These are phyloP conservation scores for Adansonia gregorii DNA, from an alignment of 441 rosid genomes.

Conservation along the genomic window DNA sequence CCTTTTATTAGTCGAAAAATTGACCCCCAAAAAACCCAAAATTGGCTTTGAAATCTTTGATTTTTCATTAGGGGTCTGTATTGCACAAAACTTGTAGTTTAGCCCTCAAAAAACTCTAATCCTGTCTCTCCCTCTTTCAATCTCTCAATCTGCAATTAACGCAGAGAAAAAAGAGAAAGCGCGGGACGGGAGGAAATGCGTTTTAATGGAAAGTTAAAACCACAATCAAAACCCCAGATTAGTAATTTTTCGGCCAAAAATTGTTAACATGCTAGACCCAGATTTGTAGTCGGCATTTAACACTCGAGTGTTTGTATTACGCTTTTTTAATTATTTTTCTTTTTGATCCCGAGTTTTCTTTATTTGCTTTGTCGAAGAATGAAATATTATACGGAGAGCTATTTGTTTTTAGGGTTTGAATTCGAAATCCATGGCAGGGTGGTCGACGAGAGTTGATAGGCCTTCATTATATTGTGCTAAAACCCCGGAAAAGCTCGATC, in stretches of 20 bases:
- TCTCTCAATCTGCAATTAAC: slow-evolving; percentile 34
- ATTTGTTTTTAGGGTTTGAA: slow-evolving; percentile 51
- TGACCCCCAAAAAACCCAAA: background rate
- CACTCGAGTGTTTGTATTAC: slow-evolving; percentile 3
- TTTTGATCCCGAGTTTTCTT: background rate
- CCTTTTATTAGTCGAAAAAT: background rate
- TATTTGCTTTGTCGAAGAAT: slow-evolving; percentile 9
- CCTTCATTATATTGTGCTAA: slow-evolving; percentile 36
- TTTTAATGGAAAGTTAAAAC: slow-evolving; percentile 15
- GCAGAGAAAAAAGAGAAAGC: slow-evolving; percentile 25
- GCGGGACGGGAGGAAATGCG: slow-evolving; percentile 26
- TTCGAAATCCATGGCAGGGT: slow-evolving; percentile 68
- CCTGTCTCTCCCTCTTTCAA: slow-evolving; percentile 5
- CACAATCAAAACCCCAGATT: slow-evolving; percentile 40
- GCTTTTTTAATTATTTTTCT: background rate
- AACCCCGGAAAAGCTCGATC: slow-evolving; percentile 32
- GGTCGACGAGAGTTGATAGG: slow-evolving; percentile 55
- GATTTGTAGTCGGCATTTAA: background rate
- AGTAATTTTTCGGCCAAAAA: slow-evolving; percentile 64
- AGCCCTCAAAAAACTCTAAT: slow-evolving; percentile 29
- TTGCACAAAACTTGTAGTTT: slow-evolving; percentile 40
- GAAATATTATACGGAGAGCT: slow-evolving; percentile 27
- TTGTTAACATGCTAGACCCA: slow-evolving; percentile 9
- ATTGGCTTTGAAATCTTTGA: background rate
- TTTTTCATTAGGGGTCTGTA: slow-evolving; percentile 41